Evolutionary conservation across 208 protist genomes (phyloP), one percentile per base, ranked within the genome.

Genomic region (Trypanosoma scelopori): DNA sequence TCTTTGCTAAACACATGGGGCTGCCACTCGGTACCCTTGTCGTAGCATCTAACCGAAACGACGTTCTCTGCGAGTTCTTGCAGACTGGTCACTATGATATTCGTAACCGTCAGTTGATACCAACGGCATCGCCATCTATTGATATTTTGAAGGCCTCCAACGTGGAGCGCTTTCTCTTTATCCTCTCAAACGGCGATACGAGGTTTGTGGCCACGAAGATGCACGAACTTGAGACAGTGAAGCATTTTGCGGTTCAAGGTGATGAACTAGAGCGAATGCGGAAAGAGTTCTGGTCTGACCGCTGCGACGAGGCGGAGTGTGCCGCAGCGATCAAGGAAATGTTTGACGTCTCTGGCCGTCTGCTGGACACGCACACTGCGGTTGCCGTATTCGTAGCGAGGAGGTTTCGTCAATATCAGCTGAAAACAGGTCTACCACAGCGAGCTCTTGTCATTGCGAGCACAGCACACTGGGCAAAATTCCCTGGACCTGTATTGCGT

Each of bases 81-180:
- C 48, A 71, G 18, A 94, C 82, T 1, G 96, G 95, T 41, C 62
- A 66, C 16, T 98, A 98, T 67, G 84, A 91, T 56, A 80, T 92
- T 50, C 74, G 79, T 13, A 50, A 79, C 32, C 81, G 90, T 45
- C 61, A 49, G 22, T 64, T 94, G 11, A 43, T 60, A 4, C 60
- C 42, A 13, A 94, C 89, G 18, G 76, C 84, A 32, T 94, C 85
- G 25, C 92, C 93, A 18, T 91, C 83, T 25, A 94, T 97, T 63
- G 94, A 98, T 71, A 98, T 98, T 53, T 69, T 95, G 27, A 93
- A 97, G 58, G 87, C 94, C 5, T 95, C 84, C 59, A 99, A 99
- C 83, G 91, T 99, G 65, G 97, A 99, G 82, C 81, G 97, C n/a
- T 95, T 97, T 57, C 73, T 98, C 39, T 98, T 90, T 73, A 76